phyloP scores from a whole-genome alignment of 257 asterid species.

The Capsicum baccatum region DNA sequence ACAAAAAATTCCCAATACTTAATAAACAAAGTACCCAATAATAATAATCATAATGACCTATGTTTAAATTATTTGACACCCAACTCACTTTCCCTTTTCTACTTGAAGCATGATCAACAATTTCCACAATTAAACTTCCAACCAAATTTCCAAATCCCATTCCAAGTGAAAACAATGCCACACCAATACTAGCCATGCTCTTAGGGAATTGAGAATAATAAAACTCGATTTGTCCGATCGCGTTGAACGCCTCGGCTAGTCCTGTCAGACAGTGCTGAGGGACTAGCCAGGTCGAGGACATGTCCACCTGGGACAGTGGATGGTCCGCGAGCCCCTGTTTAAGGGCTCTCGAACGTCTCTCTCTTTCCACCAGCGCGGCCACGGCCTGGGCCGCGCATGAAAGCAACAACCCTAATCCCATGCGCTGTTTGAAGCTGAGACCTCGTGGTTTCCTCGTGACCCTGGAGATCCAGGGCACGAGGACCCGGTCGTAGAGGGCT shows the following conservation, averaged over 20 bases:
- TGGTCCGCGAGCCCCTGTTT: constrained; percentile 47
- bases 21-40: constrained; percentile 60
- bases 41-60: constrained; percentile 75
- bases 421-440: constrained; percentile 53
- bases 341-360: constrained; percentile 51
- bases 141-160: constrained; percentile 57
- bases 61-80: constrained; percentile 63
- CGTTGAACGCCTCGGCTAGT: constrained; percentile 69
- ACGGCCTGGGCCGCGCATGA: constrained; percentile 54
- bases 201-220: constrained; percentile 66
- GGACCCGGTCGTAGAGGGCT: constrained; percentile 54
- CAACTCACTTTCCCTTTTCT: constrained; percentile 57
- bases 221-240: constrained; percentile 66
- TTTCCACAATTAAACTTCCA: constrained; percentile 52
- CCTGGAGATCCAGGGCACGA: constrained; percentile 55
- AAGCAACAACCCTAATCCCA: constrained; percentile 59
- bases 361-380: constrained; percentile 63
- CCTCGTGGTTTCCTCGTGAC: constrained; percentile 56
- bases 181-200: constrained; percentile 70
- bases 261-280: constrained; percentile 61
- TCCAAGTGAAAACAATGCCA: constrained; percentile 57
- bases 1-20: constrained; percentile 49
- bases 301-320: constrained; percentile 49
- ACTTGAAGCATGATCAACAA: constrained; percentile 41
- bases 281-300: constrained; percentile 72